Conservation (phyloP, 202 grass and related monocot genomes). For the Bolboschoenoplectus hybrid region DNA sequence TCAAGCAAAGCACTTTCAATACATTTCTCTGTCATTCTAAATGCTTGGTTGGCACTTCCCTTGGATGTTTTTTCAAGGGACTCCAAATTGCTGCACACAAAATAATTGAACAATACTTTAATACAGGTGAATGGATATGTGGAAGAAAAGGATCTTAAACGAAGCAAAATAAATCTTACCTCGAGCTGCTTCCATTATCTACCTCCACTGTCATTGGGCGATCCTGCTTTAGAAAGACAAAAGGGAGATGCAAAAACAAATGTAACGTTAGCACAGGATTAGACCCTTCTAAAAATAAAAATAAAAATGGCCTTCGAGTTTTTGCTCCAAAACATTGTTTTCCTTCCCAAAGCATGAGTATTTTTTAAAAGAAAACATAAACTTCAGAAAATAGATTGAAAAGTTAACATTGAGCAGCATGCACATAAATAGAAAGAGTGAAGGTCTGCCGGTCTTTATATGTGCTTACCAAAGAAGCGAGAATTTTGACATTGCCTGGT, state of each 20-base stretch:
- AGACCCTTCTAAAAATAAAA: neutral
- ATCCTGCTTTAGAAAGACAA: conserved; percentile 51
- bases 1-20: conserved; percentile 68
- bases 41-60: conserved; percentile 50
- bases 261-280: conserved; percentile 18
- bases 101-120: conserved; percentile 26
- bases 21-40: conserved; percentile 64
- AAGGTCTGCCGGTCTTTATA: neutral
- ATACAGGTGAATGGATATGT: neutral
- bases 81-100: conserved; percentile 28
- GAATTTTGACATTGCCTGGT: neutral
- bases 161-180: conserved; percentile 15
- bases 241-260: neutral
- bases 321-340: neutral
- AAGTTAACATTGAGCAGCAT: conserved; percentile 3
- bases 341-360: neutral
- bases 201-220: conserved; percentile 44
- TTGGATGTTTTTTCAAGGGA: conserved; percentile 32
- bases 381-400: neutral
- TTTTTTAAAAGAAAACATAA: neutral
- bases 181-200: neutral
- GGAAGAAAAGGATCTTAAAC: conserved; percentile 10
- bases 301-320: neutral
- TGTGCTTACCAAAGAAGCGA: neutral
- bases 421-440: neutral